Evolutionary conservation across 2,329 filamentous ascomycete species (phyloP), one percentile per base, ranked within the genome.

Genomic region (Alternaria infectoria): DNA sequence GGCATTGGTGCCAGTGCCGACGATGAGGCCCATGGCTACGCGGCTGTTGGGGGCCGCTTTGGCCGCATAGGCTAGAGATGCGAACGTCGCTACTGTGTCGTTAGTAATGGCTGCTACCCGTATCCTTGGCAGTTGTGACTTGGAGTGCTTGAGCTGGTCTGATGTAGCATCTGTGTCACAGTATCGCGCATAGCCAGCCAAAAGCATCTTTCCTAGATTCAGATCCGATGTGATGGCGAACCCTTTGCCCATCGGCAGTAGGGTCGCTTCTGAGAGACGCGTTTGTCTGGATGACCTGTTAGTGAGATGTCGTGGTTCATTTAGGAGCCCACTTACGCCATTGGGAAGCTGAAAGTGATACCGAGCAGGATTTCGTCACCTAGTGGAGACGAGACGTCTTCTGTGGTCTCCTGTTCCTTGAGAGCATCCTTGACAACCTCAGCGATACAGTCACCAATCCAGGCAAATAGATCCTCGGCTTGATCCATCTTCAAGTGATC

Each of bases 1-100:
- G 2, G 92, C 92, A 72, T 95, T 95, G 74, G 90, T 90, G 5
- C 92, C 92, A 0, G 92, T 95, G 11, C 92, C 92, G 36, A 93
- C 90, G 65, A 96, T 94, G 19, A 95, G 84, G 6, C 91, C 91
- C 90, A 95, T 94, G 26, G 86, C 87, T 3, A 92, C 90, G 65
- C 89, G 88, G 64, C 88, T 90, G 61, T 87, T 86, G 0, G 83
- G 81, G 13, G 85, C 81, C 17, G 87, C 87, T 68, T 88, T 88
- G 57, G 89, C 89, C 59, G 89, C 86, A 77, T 93, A 93, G 30
- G 92, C 89, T 68, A 93, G 89, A 0, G 92, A 93, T 36, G 92
- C 88, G 23, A 95, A 84, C 0, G 92, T 95, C 6, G 92, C 90
- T 40, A 95, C 91, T 0, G 92, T 88, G 72, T 96, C 92, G 72